A percentile compares a stretch with the other conserved stretches of the same genome.
Evolutionary conservation across 495 filamentous ascomycete genomes (phyloP).

Genomic region (Neurospora sp.): DNA sequence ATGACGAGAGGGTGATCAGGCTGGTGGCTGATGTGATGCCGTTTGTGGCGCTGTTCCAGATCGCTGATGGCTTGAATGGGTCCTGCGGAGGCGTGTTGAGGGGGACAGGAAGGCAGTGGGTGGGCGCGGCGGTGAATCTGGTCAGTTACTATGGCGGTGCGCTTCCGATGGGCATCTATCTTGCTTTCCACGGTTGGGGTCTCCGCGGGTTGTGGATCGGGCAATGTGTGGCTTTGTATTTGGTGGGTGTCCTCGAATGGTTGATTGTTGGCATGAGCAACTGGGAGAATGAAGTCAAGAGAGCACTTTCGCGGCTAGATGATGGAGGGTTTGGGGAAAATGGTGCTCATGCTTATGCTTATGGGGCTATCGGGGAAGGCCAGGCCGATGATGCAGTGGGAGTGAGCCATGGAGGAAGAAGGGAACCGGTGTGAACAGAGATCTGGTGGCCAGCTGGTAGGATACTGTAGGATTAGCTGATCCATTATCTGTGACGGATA

Average conservation of each 20-base stretch:
- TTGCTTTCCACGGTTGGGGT: constrained; percentile 87
- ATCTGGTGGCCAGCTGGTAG: background rate
- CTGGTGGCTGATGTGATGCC: constrained; percentile 74
- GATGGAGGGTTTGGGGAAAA: constrained; percentile 23
- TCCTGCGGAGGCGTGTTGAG: constrained; percentile 74
- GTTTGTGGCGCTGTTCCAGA: constrained; percentile 88
- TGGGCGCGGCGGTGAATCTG: constrained; percentile 80
- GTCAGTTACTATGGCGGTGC: constrained; percentile 85
- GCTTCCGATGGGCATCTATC: constrained; percentile 71
- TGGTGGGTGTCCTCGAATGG: constrained; percentile 77
- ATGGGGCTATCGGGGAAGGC: constrained; percentile 1
- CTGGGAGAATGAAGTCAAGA: constrained; percentile 69
- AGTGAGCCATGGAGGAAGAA: background rate
- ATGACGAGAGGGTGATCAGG: constrained; percentile 61
- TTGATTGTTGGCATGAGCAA: constrained; percentile 65
- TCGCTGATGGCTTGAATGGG: constrained; percentile 81
- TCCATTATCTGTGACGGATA: background rate
- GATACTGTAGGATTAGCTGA: background rate
- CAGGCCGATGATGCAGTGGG: constrained; percentile 2
- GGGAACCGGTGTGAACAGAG: background rate
- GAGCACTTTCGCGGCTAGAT: constrained; percentile 71
- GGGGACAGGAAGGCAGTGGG: constrained; percentile 82
- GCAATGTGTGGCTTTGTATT: constrained; percentile 79
- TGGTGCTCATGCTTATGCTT: background rate
- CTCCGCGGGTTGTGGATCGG: constrained; percentile 78